A percentile compares a stretch with the other conserved stretches of the same genome.
Evolutionary conservation across 1,284 basidiomycete species (phyloP).

Genomic region (Cystobasidium sp.): DNA sequence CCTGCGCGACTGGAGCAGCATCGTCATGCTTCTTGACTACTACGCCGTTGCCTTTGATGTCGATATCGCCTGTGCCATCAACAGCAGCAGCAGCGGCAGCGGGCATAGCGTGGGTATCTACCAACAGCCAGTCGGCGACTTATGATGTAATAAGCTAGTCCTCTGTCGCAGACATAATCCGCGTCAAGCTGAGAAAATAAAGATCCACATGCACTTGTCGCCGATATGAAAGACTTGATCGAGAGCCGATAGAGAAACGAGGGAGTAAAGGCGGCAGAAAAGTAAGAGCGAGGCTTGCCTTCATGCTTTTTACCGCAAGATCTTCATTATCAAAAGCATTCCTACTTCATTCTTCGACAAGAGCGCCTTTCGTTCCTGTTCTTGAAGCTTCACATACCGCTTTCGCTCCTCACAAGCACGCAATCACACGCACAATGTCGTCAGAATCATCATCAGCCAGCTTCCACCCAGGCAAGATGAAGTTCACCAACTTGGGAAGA

Average conservation of each 20-base stretch:
- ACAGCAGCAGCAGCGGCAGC: too few relatives aligned
- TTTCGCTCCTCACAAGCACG: background rate
- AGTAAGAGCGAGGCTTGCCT: background rate
- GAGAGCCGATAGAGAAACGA: background rate
- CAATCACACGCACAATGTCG: conserved; percentile 25
- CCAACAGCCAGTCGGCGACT: too few relatives aligned
- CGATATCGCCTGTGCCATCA: too few relatives aligned
- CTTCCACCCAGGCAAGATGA: conserved; percentile 36
- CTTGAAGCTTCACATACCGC: background rate
- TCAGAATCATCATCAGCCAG: conserved; percentile 20
- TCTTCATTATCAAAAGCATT: too few relatives aligned
- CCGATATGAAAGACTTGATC: background rate
- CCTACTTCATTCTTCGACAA: too few relatives aligned
- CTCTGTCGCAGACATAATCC: background rate
- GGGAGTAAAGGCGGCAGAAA: too few relatives aligned
- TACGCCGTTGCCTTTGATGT: too few relatives aligned
- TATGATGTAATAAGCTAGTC: too few relatives aligned
- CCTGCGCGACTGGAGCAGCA: background rate
- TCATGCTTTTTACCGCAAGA: background rate
- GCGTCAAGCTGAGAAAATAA: background rate
- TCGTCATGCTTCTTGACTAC: background rate
- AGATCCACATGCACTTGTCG: background rate
- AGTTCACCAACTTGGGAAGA: conserved; percentile 27
- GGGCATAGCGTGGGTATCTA: too few relatives aligned
- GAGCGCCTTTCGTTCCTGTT: background rate